These are phyloP conservation scores for Hypseocharis bilobata DNA, from an alignment of 441 rosid genomes.

Conservation along the genomic window DNA sequence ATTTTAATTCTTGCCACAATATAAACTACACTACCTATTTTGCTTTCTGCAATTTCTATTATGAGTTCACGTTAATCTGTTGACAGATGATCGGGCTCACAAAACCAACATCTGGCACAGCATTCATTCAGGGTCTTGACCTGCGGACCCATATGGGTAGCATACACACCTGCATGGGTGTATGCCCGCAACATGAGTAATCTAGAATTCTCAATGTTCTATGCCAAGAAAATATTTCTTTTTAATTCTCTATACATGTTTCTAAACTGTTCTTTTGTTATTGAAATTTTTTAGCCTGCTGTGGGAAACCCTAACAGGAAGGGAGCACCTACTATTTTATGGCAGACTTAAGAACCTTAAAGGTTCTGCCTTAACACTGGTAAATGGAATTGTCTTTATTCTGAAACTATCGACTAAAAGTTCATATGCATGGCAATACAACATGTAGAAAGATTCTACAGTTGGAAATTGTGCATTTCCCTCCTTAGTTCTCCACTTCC, in stretches of 20 bases:
- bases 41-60: no score
- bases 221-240: no score
- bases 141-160: constrained; percentile 13
- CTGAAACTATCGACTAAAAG: no score
- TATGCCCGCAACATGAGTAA: constrained; percentile 21
- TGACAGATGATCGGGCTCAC: constrained; percentile 18
- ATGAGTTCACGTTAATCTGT: no score
- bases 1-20: no score
- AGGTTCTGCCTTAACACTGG: constrained; percentile 14
- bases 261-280: no score
- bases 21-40: no score
- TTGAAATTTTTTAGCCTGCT: constrained; percentile 15
- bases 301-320: constrained; percentile 19
- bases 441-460: no score
- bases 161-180: constrained; percentile 17
- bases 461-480: no score
- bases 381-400: background rate
- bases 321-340: constrained; percentile 21
- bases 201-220: constrained; percentile 9
- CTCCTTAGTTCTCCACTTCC: no score
- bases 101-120: constrained; percentile 19
- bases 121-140: constrained; percentile 12
- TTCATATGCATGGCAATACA: no score
- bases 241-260: no score
- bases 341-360: constrained; percentile 21